Percentiles rank a stretch among this genome's conserved stretches.
These are phyloP conservation scores for Hypoxylon rubiginosum DNA, from an alignment of 2,329 filamentous ascomycete species.

Conservation along the genomic window DNA sequence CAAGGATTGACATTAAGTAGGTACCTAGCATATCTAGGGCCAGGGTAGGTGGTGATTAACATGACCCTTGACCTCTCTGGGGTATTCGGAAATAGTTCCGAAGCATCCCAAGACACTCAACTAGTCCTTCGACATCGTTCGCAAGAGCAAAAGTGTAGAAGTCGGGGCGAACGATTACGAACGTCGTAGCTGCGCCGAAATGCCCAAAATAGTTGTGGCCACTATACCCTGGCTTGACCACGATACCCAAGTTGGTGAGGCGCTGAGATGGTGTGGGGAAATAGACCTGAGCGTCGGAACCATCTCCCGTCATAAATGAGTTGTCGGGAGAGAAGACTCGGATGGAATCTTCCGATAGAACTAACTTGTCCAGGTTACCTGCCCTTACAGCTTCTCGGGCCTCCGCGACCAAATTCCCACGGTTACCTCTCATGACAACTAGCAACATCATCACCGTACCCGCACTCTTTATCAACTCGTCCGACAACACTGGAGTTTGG, in stretches of 20 bases:
- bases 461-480: conserved; percentile 34
- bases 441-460: conserved; percentile 40
- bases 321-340: conserved; percentile 23
- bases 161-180: conserved; percentile 43
- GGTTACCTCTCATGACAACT: conserved; percentile 21
- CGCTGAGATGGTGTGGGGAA: conserved; percentile 30
- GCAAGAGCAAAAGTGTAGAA: conserved; percentile 45
- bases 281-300: conserved; percentile 27
- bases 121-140: conserved; percentile 24
- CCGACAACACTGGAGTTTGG: conserved; percentile 35
- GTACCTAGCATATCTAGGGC: not conserved
- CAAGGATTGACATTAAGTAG: not conserved
- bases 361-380: conserved; percentile 10
- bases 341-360: conserved; percentile 39
- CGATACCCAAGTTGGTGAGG: conserved; percentile 16
- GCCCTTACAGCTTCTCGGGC: conserved; percentile 29
- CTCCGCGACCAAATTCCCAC: conserved; percentile 18
- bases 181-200: conserved; percentile 36
- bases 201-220: conserved; percentile 36
- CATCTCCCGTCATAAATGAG: not conserved
- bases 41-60: not conserved
- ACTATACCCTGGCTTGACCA: conserved; percentile 28
- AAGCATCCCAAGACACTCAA: conserved; percentile 17
- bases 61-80: not conserved
- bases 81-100: not conserved